Evolutionary conservation across 805 yeast genomes (phyloP).

Genomic region (Zygosaccharomyces bailii): DNA sequence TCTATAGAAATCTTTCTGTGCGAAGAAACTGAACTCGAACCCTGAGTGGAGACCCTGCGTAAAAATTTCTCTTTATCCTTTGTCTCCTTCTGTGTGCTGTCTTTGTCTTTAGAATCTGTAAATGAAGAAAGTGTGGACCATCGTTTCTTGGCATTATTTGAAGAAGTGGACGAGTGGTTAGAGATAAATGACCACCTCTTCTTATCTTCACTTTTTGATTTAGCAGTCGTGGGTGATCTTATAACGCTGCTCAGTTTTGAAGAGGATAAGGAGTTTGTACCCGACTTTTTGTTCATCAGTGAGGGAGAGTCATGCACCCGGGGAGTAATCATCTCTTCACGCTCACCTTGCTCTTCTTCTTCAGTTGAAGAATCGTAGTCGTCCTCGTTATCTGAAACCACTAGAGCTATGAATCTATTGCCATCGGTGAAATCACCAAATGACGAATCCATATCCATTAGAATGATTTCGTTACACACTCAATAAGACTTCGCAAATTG

Average conservation of each 20-base stretch:
- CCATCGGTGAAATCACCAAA: constrained; percentile 26
- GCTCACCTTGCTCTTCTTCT: constrained; percentile 2
- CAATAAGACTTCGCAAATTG: background rate
- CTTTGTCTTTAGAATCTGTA: constrained; percentile 18
- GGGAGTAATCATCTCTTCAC: background rate
- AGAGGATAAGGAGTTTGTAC: background rate
- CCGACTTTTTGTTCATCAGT: background rate
- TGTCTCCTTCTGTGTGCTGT: constrained; percentile 9
- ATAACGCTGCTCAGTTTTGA: constrained; percentile 1
- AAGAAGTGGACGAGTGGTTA: constrained; percentile 26
- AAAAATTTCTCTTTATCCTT: constrained; percentile 18
- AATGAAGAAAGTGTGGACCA: constrained; percentile 32
- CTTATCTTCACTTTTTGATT: constrained; percentile 20
- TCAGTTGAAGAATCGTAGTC: constrained; percentile 22
- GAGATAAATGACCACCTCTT: constrained; percentile 35
- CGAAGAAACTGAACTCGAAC: constrained; percentile 17
- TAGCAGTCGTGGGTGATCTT: constrained; percentile 5
- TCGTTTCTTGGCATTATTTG: constrained; percentile 28
- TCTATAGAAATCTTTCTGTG: constrained; percentile 20
- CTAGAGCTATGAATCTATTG: constrained; percentile 33
- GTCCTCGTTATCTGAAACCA: constrained; percentile 33
- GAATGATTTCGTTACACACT: background rate
- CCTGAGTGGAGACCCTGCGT: constrained; percentile 17
- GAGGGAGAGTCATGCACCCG: background rate
- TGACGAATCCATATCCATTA: constrained; percentile 28